Percentiles rank a stretch among this genome's conserved stretches.
phyloP scores from a whole-genome alignment of 768 basidiomycete genomes.

The Lactarius deliciosus region DNA sequence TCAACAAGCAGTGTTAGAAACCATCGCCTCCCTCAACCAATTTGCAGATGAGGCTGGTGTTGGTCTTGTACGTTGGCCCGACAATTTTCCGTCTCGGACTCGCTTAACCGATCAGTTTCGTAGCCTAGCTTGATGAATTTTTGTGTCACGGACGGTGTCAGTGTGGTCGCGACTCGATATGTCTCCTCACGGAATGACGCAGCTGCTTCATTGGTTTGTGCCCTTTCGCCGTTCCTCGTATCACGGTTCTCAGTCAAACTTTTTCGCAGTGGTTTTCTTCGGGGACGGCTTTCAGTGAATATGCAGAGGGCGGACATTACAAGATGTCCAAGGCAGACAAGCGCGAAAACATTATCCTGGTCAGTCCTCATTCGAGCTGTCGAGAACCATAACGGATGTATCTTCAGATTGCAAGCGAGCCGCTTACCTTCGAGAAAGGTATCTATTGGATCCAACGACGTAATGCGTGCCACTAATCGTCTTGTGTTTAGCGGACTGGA shows the following conservation, averaged over 20 bases:
- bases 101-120: constrained; percentile 9
- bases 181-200: constrained; percentile 90
- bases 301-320: constrained; percentile 84
- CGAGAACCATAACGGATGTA: not conserved
- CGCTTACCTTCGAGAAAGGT: constrained; percentile 96
- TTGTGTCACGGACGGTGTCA: constrained; percentile 93
- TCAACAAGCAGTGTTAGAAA: constrained; percentile 84
- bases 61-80: constrained; percentile 55
- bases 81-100: not conserved
- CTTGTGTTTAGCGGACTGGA: constrained; percentile 78
- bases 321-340: constrained; percentile 96
- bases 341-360: constrained; percentile 94
- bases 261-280: constrained; percentile 88
- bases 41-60: constrained; percentile 72
- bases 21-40: constrained; percentile 74
- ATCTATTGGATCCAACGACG: constrained; percentile 18
- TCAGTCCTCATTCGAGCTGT: constrained; percentile 32
- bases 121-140: constrained; percentile 94
- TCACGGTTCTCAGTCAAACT: not conserved
- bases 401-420: constrained; percentile 79
- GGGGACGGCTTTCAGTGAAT: constrained; percentile 91
- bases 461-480: constrained; percentile 10
- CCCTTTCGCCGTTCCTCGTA: not conserved
- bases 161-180: constrained; percentile 92
- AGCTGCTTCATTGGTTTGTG: constrained; percentile 53